A percentile compares a stretch with the other conserved stretches of the same genome.
These are phyloP conservation scores for Polygonum aviculare DNA, from an alignment of 148 eudicot genomes.

Conservation along the genomic window DNA sequence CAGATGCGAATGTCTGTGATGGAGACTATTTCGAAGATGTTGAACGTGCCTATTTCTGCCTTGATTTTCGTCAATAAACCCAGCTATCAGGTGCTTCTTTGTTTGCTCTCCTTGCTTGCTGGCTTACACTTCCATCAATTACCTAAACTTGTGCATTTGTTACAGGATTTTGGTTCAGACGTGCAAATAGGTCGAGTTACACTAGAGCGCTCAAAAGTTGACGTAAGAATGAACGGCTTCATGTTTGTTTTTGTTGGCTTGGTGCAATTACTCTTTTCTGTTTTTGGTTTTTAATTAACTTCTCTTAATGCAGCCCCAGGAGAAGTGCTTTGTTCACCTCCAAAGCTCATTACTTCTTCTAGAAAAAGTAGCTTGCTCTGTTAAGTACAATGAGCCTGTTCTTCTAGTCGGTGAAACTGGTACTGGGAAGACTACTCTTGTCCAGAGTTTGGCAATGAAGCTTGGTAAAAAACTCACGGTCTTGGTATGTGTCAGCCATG, in stretches of 20 bases:
- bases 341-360: constrained; percentile 64
- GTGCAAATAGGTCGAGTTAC: constrained; percentile 62
- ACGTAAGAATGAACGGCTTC: constrained; percentile 26
- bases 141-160: constrained; percentile 14
- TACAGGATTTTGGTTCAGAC: constrained; percentile 48
- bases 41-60: constrained; percentile 39
- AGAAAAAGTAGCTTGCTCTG: constrained; percentile 88
- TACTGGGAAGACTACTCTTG: constrained; percentile 96
- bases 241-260: background rate
- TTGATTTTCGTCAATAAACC: constrained; percentile 60
- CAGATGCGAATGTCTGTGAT: constrained; percentile 38
- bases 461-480: constrained; percentile 90
- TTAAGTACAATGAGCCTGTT: constrained; percentile 80
- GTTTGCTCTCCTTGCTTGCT: background rate
- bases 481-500: constrained; percentile 48
- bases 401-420: constrained; percentile 99
- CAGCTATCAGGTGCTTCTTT: constrained; percentile 42
- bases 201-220: constrained; percentile 32
- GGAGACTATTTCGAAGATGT: constrained; percentile 54
- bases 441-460: constrained; percentile 70
- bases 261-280: constrained; percentile 3
- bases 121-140: constrained; percentile 1
- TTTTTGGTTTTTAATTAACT: constrained; percentile 6
- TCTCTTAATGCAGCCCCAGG: constrained; percentile 26
- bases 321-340: constrained; percentile 66